These are phyloP conservation scores for Linderniella brevidens DNA, from an alignment of 257 asterid species.

Conservation along the genomic window DNA sequence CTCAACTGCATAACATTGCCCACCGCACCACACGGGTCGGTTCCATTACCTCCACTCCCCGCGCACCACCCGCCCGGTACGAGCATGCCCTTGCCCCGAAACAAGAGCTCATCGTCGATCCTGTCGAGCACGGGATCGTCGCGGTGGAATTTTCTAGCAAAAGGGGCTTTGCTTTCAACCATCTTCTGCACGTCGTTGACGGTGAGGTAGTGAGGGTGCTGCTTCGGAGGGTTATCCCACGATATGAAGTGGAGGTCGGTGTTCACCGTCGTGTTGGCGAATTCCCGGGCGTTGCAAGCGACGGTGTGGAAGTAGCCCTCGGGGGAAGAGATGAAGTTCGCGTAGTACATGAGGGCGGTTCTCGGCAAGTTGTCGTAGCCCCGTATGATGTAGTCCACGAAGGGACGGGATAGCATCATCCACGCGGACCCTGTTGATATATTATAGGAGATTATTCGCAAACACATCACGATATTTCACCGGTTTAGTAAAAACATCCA, in stretches of 20 bases:
- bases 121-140: conserved; percentile 55
- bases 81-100: conserved; percentile 39
- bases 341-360: conserved; percentile 74
- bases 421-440: conserved; percentile 75
- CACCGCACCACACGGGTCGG: conserved; percentile 55
- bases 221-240: conserved; percentile 96
- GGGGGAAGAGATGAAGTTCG: conserved; percentile 82
- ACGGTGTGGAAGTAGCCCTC: conserved; percentile 95
- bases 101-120: conserved; percentile 52
- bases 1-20: conserved; percentile 38
- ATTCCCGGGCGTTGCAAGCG: conserved; percentile 57
- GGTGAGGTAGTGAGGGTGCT: conserved; percentile 71
- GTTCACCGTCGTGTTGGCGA: conserved; percentile 65
- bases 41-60: conserved; percentile 43
- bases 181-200: conserved; percentile 47
- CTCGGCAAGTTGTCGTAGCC: conserved; percentile 92
- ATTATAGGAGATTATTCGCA: too few species aligned
- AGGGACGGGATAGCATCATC: conserved; percentile 82
- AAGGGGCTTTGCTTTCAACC: conserved; percentile 78
- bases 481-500: too few species aligned
- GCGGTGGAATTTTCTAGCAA: conserved; percentile 66
- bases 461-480: too few species aligned
- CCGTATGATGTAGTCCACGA: conserved; percentile 74
- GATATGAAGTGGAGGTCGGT: conserved; percentile 81
- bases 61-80: conserved; percentile 90